Evolutionary conservation across 257 asterid species (phyloP).

Genomic region (Prunella vulgaris): DNA sequence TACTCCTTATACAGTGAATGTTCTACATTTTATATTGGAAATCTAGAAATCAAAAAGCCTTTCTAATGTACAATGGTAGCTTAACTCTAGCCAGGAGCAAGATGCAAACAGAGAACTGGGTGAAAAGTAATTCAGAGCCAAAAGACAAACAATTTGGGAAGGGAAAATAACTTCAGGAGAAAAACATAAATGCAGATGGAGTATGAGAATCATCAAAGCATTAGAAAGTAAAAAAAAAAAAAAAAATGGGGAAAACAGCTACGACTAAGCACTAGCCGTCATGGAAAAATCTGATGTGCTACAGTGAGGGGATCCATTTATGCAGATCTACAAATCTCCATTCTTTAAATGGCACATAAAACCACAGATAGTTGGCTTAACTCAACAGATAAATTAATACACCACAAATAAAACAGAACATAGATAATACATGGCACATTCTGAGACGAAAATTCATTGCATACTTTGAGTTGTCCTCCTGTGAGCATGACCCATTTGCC

Average conservation of each 20-base stretch:
- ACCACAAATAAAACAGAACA: slow-evolving; percentile 2
- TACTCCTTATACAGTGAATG: not conserved
- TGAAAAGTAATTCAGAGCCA: not conserved
- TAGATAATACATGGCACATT: slow-evolving; percentile 19
- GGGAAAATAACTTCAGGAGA: not conserved
- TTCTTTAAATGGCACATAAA: not conserved
- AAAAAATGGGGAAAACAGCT: not conserved
- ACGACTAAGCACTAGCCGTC: not conserved
- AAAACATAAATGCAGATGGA: not conserved
- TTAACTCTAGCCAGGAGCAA: not conserved
- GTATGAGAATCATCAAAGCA: not conserved
- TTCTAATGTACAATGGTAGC: not conserved
- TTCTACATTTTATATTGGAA: not conserved
- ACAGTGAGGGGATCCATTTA: slow-evolving; percentile 3
- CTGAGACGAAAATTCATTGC: slow-evolving; percentile 19
- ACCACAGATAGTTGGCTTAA: not conserved
- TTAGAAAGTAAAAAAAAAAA: slow-evolving; percentile 1
- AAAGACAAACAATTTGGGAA: not conserved
- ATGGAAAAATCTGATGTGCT: not conserved
- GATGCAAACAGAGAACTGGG: not conserved
- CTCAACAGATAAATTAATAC: slow-evolving; percentile 9
- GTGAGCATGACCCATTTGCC: slow-evolving; percentile 41
- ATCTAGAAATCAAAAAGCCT: not conserved
- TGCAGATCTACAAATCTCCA: not conserved
- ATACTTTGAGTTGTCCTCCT: slow-evolving; percentile 75